Conservation (phyloP, 257 asterid genomes). For the Forsythia suspensa region DNA sequence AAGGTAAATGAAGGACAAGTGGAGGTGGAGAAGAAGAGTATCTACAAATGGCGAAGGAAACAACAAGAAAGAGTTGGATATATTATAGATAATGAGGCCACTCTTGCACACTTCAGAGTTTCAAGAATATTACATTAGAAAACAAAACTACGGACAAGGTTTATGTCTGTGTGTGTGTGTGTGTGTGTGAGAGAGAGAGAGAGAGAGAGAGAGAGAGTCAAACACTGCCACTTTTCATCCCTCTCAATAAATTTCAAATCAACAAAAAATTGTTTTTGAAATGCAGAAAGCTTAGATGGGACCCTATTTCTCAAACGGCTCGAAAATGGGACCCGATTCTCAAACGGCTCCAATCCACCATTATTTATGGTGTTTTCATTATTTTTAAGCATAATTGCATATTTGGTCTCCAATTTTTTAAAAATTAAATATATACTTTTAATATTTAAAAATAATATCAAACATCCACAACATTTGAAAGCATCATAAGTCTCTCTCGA, state of each 20-base stretch:
- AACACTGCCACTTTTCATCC: constrained; percentile 42
- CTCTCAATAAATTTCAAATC: constrained; percentile 66
- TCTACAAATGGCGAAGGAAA: constrained; percentile 31
- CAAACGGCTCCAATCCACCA: constrained; percentile 61
- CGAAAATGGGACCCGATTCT: constrained; percentile 35
- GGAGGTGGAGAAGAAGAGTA: constrained; percentile 11
- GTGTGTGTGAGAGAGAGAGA: constrained; percentile 9
- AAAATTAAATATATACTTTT: too few species aligned
- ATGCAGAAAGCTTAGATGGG: constrained; percentile 48
- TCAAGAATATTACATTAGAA: constrained; percentile 53
- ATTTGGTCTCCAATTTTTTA: too few species aligned
- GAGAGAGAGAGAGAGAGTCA: constrained; percentile 32
- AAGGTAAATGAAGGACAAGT: constrained; percentile 7
- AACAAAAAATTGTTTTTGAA: constrained; percentile 46
- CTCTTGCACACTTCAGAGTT: constrained; percentile 31
- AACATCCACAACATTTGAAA: too few species aligned
- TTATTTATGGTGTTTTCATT: too few species aligned
- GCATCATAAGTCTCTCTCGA: too few species aligned
- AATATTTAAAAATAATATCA: too few species aligned
- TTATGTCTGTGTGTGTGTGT: constrained; percentile 29
- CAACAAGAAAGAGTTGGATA: constrained; percentile 35
- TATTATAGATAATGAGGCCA: constrained; percentile 53
- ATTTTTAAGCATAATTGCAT: too few species aligned
- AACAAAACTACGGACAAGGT: constrained; percentile 37
- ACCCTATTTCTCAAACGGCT: constrained; percentile 31